These are phyloP conservation scores for Alternaria angustiovoidea DNA, from an alignment of 2,329 filamentous ascomycete species.

Conservation along the genomic window DNA sequence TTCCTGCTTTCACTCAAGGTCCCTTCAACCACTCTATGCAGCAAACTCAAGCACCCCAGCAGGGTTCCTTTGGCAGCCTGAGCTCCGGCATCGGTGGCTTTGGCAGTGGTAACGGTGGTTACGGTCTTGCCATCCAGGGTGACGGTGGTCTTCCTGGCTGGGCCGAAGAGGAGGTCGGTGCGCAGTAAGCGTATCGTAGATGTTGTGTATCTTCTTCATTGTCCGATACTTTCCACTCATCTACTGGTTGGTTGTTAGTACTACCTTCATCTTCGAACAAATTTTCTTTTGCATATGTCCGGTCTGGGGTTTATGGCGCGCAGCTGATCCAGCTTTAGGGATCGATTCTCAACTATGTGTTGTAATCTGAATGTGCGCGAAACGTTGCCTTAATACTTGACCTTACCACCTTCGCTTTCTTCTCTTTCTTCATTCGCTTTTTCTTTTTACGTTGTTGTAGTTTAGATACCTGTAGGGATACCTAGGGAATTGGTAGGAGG, in stretches of 20 bases:
- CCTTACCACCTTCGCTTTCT: slow-evolving; percentile 30
- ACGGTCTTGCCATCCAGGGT: slow-evolving; percentile 67
- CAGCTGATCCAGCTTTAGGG: slow-evolving; percentile 21
- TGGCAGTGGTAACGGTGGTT: slow-evolving; percentile 61
- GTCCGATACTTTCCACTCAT: slow-evolving; percentile 41
- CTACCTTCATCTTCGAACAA: slow-evolving; percentile 4
- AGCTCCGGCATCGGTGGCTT: slow-evolving; percentile 66
- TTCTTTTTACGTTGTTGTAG: slow-evolving; percentile 22
- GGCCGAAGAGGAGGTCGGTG: slow-evolving; percentile 70
- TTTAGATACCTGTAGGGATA: slow-evolving; percentile 38
- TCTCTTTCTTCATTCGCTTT: slow-evolving; percentile 5
- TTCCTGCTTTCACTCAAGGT: slow-evolving; percentile 75
- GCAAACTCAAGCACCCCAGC: slow-evolving; percentile 49
- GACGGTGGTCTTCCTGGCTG: slow-evolving; percentile 67
- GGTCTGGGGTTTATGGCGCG: slow-evolving; percentile 18
- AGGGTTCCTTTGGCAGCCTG: slow-evolving; percentile 65
- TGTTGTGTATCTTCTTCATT: slow-evolving; percentile 34
- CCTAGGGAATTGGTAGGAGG: slow-evolving; percentile 16
- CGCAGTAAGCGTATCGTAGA: slow-evolving; percentile 51
- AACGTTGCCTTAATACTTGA: slow-evolving; percentile 26
- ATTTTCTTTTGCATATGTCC: slow-evolving; percentile 15
- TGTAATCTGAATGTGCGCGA: slow-evolving; percentile 31
- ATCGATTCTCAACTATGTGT: slow-evolving; percentile 26
- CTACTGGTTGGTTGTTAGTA: slow-evolving; percentile 38
- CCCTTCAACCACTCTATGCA: slow-evolving; percentile 58